phyloP scores from a whole-genome alignment of 2,329 filamentous ascomycete species.

The Ophiognomonia clavigignenti-juglandacearum region DNA sequence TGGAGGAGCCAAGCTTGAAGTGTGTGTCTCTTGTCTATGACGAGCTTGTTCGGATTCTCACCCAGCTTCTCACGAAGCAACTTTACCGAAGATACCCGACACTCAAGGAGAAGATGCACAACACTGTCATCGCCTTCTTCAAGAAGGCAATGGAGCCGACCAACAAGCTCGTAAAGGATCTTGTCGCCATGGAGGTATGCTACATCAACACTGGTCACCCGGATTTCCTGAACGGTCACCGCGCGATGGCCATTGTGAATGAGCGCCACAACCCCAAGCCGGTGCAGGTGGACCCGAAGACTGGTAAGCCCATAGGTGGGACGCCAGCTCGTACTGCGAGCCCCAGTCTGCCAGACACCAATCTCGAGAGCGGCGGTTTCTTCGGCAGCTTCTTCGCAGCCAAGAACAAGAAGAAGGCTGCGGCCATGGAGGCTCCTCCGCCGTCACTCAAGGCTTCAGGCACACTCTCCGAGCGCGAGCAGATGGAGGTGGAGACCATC shows the following conservation, averaged over 20 bases:
- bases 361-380: constrained; percentile 65
- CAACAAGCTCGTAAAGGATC: constrained; percentile 90
- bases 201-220: constrained; percentile 99
- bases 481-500: constrained; percentile 95
- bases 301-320: constrained; percentile 71
- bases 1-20: constrained; percentile 95
- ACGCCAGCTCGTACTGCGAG: constrained; percentile 70
- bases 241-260: constrained; percentile 93
- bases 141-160: constrained; percentile 98
- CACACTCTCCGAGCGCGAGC: constrained; percentile 87
- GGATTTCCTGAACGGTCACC: constrained; percentile 94
- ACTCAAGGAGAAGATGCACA: constrained; percentile 95
- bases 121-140: constrained; percentile 89
- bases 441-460: constrained; percentile 91
- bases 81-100: constrained; percentile 90
- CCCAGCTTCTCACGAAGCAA: constrained; percentile 81
- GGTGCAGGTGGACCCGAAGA: constrained; percentile 96
- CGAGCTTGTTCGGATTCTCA: constrained; percentile 91
- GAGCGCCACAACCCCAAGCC: constrained; percentile 88
- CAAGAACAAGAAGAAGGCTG: constrained; percentile 99
- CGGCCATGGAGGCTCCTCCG: constrained; percentile 96
- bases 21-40: constrained; percentile 97
- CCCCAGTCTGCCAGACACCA: constrained; percentile 58
- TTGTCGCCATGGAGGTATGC: constrained; percentile 92
- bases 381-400: constrained; percentile 98